Evolutionary conservation across 352 stramenopile genomes (phyloP).

Genomic region (Globisporangium echinulatum): DNA sequence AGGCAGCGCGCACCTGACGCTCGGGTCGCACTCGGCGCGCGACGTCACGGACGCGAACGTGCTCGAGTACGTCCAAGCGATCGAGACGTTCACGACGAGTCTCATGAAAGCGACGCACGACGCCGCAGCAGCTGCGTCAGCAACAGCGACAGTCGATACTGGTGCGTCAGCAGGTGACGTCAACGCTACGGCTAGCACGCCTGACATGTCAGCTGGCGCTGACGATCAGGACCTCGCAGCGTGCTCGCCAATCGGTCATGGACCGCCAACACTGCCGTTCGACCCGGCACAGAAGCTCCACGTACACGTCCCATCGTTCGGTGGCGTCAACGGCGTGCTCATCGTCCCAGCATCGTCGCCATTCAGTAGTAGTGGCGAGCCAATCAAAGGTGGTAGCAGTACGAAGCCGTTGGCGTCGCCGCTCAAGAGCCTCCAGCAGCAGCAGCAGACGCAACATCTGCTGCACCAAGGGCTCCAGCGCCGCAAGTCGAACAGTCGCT

Average conservation of each 20-base stretch:
- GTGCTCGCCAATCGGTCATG: slow-evolving; percentile 36
- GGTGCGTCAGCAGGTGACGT: not conserved
- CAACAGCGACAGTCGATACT: not conserved
- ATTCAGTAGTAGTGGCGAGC: not conserved
- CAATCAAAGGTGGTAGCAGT: not conserved
- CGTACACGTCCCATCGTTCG: slow-evolving; percentile 50
- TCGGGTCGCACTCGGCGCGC: slow-evolving; percentile 24
- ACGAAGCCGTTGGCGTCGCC: slow-evolving; percentile 2
- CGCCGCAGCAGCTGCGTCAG: not conserved
- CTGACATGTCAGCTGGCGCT: no score
- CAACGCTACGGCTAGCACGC: no score
- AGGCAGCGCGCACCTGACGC: slow-evolving; percentile 16
- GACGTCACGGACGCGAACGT: slow-evolving; percentile 61
- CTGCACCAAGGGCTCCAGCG: slow-evolving; percentile 18
- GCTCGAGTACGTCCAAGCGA: slow-evolving; percentile 69
- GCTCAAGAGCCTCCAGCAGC: slow-evolving; percentile 10
- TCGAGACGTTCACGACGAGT: slow-evolving; percentile 64
- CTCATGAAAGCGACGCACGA: slow-evolving; percentile 46
- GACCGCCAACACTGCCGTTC: slow-evolving; percentile 39
- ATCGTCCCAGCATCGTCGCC: slow-evolving; percentile 29
- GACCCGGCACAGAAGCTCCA: slow-evolving; percentile 49
- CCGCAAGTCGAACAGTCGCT: slow-evolving; percentile 23
- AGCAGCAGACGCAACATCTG: slow-evolving; percentile 9
- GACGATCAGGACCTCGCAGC: not conserved
- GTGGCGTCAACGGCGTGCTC: slow-evolving; percentile 49